A percentile compares a stretch with the other conserved stretches of the same genome.
These are phyloP conservation scores for Puccinia horiana DNA, from an alignment of 1,284 basidiomycete genomes.

Conservation along the genomic window DNA sequence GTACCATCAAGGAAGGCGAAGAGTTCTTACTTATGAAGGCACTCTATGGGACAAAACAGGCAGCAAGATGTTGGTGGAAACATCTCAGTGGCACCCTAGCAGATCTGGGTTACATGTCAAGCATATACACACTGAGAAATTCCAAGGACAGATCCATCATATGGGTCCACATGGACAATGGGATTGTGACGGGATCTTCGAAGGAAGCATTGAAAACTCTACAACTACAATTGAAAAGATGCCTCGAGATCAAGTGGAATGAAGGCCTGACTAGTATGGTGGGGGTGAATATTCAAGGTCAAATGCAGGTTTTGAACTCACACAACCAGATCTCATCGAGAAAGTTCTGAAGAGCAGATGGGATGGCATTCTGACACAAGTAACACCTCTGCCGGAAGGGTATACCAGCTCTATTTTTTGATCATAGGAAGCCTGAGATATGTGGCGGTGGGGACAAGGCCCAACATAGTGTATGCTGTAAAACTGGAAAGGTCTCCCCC, in stretches of 20 bases:
- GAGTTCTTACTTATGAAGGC: no score
- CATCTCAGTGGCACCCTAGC: not conserved
- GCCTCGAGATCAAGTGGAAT: constrained; percentile 17
- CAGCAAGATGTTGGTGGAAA: constrained; percentile 25
- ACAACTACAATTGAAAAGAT: not conserved
- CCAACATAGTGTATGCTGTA: constrained; percentile 16
- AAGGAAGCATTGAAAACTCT: not conserved
- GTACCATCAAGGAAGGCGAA: no score
- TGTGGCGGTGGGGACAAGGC: not conserved
- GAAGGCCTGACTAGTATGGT: not conserved
- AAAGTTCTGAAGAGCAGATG: not conserved
- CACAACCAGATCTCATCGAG: not conserved
- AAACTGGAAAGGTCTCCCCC: constrained; percentile 29
- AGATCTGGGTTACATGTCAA: not conserved
- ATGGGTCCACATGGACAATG: constrained; percentile 30
- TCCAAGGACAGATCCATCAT: not conserved
- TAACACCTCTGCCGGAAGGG: not conserved
- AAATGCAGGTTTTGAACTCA: not conserved
- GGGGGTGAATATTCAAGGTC: not conserved
- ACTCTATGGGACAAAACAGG: not conserved
- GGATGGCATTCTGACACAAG: not conserved
- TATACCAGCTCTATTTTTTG: not conserved
- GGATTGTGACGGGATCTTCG: not conserved
- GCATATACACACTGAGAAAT: not conserved
- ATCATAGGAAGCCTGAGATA: constrained; percentile 14